Conservation (phyloP, 2,329 filamentous ascomycete species). For the Penicillium glabrum region DNA sequence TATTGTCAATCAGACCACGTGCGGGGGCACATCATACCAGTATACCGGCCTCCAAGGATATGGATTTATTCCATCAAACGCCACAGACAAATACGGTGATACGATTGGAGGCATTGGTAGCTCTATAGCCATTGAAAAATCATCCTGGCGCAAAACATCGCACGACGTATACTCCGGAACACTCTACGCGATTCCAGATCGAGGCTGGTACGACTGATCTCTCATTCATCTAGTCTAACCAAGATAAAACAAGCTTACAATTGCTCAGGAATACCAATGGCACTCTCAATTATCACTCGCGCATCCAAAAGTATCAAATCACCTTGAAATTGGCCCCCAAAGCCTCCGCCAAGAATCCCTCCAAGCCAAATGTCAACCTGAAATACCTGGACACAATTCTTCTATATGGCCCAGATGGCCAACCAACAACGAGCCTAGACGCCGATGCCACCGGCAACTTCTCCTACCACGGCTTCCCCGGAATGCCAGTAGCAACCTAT, state of each 20-base stretch:
- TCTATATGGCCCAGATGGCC: slow-evolving; percentile 62
- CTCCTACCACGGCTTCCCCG: slow-evolving; percentile 59
- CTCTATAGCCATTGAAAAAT: slow-evolving; percentile 61
- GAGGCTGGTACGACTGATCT: slow-evolving; percentile 57
- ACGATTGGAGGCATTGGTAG: slow-evolving; percentile 68
- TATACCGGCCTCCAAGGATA: slow-evolving; percentile 69
- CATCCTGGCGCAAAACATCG: slow-evolving; percentile 57
- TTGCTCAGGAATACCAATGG: slow-evolving; percentile 64
- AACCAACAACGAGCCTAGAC: slow-evolving; percentile 65
- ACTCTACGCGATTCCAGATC: slow-evolving; percentile 64
- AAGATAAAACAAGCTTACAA: not conserved
- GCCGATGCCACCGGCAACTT: slow-evolving; percentile 55
- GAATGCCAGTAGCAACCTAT: slow-evolving; percentile 64
- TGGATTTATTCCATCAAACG: slow-evolving; percentile 59
- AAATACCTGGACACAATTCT: slow-evolving; percentile 65
- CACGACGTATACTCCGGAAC: slow-evolving; percentile 59
- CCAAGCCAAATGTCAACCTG: slow-evolving; percentile 61
- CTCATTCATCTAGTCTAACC: too few species aligned
- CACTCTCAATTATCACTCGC: slow-evolving; percentile 66
- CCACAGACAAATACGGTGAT: slow-evolving; percentile 67
- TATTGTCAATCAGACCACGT: slow-evolving; percentile 52
- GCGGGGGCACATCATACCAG: slow-evolving; percentile 62
- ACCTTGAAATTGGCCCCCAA: slow-evolving; percentile 55
- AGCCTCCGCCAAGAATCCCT: slow-evolving; percentile 55
- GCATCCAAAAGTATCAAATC: slow-evolving; percentile 67